A percentile compares a stretch with the other conserved stretches of the same genome.
Conservation (phyloP, 257 asterid genomes). For the Scutellaria baicalensis region DNA sequence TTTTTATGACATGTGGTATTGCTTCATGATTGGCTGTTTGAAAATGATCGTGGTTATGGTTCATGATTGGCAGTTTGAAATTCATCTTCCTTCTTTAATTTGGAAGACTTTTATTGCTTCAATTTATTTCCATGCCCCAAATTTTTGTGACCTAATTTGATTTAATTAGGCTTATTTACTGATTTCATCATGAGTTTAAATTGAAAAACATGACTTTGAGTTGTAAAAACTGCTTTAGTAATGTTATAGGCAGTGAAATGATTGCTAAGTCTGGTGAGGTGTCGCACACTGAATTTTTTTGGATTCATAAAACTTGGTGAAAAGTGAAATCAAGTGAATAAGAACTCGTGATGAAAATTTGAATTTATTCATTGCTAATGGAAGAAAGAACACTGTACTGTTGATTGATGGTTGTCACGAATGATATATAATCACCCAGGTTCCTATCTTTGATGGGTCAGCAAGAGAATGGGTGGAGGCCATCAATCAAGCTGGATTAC, state of each 20-base stretch:
- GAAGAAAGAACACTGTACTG: conserved; percentile 2
- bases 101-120: neutral
- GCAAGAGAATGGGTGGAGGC: conserved; percentile 91
- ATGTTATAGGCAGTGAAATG: too few relatives aligned
- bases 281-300: too few relatives aligned
- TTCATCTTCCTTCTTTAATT: neutral
- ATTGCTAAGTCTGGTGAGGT: too few relatives aligned
- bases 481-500: conserved; percentile 61
- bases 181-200: neutral
- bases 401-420: neutral
- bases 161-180: neutral
- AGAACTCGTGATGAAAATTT: too few relatives aligned
- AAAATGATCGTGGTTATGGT: neutral
- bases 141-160: neutral
- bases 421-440: conserved; percentile 36
- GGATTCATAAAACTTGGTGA: too few relatives aligned
- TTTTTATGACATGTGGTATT: neutral
- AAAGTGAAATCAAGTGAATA: too few relatives aligned
- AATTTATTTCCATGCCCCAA: neutral
- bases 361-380: too few relatives aligned
- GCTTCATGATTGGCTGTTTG: neutral
- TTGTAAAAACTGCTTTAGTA: too few relatives aligned
- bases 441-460: conserved; percentile 96
- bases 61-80: neutral
- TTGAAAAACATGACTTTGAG: neutral